phyloP scores from a whole-genome alignment of 495 filamentous ascomycete species.

The Geoglossum glabrum region DNA sequence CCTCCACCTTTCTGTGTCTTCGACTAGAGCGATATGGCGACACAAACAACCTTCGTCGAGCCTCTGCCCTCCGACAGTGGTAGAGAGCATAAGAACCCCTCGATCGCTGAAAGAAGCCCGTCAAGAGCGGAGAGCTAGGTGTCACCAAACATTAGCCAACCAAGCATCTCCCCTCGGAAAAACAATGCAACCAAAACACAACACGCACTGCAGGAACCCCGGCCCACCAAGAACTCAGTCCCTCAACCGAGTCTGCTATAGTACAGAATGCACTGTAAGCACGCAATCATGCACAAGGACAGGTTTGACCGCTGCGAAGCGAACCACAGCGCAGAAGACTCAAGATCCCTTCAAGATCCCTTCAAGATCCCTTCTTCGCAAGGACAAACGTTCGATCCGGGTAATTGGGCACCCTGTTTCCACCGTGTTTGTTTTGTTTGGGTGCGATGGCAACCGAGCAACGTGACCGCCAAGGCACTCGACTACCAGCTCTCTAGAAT shows the following conservation, averaged over 20 bases:
- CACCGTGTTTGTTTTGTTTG: not conserved
- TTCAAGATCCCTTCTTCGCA: not conserved
- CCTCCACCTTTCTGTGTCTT: not conserved
- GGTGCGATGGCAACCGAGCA: not conserved
- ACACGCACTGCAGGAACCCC: not conserved
- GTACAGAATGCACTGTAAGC: too few species aligned
- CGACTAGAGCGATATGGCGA: not conserved
- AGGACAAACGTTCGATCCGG: not conserved
- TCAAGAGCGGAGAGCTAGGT: not conserved
- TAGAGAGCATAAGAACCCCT: not conserved
- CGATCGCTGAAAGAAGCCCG: not conserved
- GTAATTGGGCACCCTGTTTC: too few species aligned
- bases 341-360: not conserved
- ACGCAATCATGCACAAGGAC: not conserved
- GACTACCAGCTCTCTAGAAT: too few species aligned
- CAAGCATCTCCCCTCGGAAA: not conserved
- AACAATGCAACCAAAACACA: slow-evolving; percentile 1
- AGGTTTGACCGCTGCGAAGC: too few species aligned
- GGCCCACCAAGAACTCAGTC: not conserved
- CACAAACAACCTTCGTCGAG: not conserved
- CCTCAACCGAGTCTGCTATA: not conserved
- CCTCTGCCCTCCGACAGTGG: not conserved
- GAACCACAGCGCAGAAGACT: not conserved
- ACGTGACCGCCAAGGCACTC: too few species aligned
- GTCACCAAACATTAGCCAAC: not conserved